phyloP scores from a whole-genome alignment of 2,329 filamentous ascomycete species.

The Penicillium sp. region DNA sequence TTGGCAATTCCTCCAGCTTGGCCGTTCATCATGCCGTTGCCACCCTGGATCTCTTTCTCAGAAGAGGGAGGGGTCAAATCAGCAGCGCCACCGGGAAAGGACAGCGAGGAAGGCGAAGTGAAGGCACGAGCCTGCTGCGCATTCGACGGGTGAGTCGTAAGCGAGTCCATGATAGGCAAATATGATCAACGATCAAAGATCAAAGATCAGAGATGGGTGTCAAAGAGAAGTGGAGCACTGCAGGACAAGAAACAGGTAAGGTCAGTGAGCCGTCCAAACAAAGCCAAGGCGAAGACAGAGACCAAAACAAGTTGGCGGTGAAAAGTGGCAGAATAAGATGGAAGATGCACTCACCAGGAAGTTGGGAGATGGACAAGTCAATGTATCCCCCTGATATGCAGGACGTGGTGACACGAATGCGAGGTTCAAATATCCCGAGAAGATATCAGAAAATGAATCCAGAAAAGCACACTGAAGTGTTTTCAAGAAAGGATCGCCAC shows the following conservation, averaged over 20 bases:
- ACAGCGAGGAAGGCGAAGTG: constrained; percentile 86
- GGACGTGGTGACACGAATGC: constrained; percentile 12
- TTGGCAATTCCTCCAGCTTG: constrained; percentile 60
- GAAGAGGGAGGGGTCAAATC: constrained; percentile 79
- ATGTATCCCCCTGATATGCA: constrained; percentile 74
- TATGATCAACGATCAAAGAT: constrained; percentile 9
- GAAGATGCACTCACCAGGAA: constrained; percentile 50
- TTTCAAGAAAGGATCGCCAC: constrained; percentile 24
- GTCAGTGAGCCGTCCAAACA: neutral
- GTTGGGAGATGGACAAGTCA: constrained; percentile 93
- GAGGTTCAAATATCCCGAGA: neutral
- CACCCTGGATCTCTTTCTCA: constrained; percentile 60
- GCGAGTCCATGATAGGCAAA: constrained; percentile 70
- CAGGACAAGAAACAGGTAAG: neutral
- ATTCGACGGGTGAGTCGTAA: constrained; percentile 88
- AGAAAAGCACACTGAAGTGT: constrained; percentile 43
- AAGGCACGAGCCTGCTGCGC: constrained; percentile 94
- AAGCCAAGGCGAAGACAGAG: neutral
- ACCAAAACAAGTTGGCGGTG: constrained; percentile 5
- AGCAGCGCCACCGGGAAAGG: constrained; percentile 80
- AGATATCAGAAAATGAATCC: constrained; percentile 2
- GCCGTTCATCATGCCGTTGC: constrained; percentile 52
- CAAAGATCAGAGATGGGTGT: neutral
- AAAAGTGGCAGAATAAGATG: constrained; percentile 12
- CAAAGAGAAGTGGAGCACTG: neutral